These are phyloP conservation scores for Leptomonas seymouri DNA, from an alignment of 208 protist species.

Conservation along the genomic window DNA sequence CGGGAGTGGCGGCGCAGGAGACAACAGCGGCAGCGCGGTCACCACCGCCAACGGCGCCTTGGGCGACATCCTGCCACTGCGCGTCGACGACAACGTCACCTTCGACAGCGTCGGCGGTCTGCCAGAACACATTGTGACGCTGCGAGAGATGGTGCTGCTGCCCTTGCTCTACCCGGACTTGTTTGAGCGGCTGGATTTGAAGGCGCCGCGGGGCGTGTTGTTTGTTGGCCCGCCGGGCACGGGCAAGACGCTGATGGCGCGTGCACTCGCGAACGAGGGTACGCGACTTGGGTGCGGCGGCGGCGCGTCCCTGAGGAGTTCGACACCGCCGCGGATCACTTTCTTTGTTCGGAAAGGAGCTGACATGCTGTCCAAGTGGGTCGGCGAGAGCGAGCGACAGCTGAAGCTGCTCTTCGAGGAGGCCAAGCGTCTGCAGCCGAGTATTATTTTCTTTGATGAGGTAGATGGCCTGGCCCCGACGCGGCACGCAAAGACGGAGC, in stretches of 20 bases:
- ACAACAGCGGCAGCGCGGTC: background rate
- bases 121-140: slow-evolving; percentile 69
- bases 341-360: slow-evolving; percentile 98
- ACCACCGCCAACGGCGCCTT: slow-evolving; percentile 30
- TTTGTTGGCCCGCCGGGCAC: slow-evolving; percentile 99
- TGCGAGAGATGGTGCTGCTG: slow-evolving; percentile 86
- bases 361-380: slow-evolving; percentile 98
- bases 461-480: slow-evolving; percentile 96
- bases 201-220: slow-evolving; percentile 97
- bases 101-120: slow-evolving; percentile 87
- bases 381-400: slow-evolving; percentile 98
- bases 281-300: slow-evolving; percentile 62
- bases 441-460: slow-evolving; percentile 99
- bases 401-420: slow-evolving; percentile 97
- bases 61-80: slow-evolving; percentile 73
- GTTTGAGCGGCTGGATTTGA: slow-evolving; percentile 54
- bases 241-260: slow-evolving; percentile 99
- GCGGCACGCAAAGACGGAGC: slow-evolving; percentile 79
- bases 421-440: slow-evolving; percentile 92
- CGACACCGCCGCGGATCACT: slow-evolving; percentile 69
- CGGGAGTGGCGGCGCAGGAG: background rate
- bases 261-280: slow-evolving; percentile 99
- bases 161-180: slow-evolving; percentile 80
- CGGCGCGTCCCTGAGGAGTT: background rate
- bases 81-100: slow-evolving; percentile 56